Conservation (phyloP, 805 yeast species). For the Metschnikowia proteae region DNA sequence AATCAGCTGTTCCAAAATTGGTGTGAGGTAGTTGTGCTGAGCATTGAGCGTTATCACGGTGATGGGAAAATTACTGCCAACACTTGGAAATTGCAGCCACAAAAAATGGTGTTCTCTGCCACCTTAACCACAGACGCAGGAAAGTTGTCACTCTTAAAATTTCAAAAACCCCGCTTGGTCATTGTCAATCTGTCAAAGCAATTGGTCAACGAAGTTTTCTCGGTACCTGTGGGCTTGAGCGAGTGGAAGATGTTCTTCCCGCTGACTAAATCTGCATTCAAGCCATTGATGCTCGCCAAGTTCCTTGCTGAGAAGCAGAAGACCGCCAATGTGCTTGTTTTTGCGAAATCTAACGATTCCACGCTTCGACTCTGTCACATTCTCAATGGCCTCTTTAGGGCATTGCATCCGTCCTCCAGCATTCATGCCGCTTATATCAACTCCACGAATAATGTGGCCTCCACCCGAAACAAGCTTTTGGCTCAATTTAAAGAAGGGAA, state of each 20-base stretch:
- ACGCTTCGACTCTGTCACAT: slow-evolving; percentile 75
- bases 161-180: slow-evolving; percentile 67
- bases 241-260: slow-evolving; percentile 45
- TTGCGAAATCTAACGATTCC: slow-evolving; percentile 79
- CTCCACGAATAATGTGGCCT: slow-evolving; percentile 50
- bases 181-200: slow-evolving; percentile 59
- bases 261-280: slow-evolving; percentile 41
- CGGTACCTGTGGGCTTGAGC: slow-evolving; percentile 51
- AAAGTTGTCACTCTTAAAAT: slow-evolving; percentile 66
- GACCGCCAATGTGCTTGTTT: slow-evolving; percentile 48
- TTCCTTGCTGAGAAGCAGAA: slow-evolving; percentile 40
- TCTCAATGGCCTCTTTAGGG: slow-evolving; percentile 39
- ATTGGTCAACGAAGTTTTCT: slow-evolving; percentile 53
- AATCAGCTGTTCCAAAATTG: slow-evolving; percentile 94
- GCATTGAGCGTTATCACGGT: slow-evolving; percentile 23
- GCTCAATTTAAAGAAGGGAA: slow-evolving; percentile 55
- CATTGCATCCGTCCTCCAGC: slow-evolving; percentile 13
- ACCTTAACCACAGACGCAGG: slow-evolving; percentile 93
- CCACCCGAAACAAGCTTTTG: slow-evolving; percentile 52
- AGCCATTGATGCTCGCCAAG: slow-evolving; percentile 70
- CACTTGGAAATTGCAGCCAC: slow-evolving; percentile 37
- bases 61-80: slow-evolving; percentile 23
- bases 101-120: slow-evolving; percentile 82
- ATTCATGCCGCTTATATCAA: slow-evolving; percentile 45
- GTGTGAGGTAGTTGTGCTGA: slow-evolving; percentile 56